Evolutionary conservation across 208 protist species (phyloP).

Genomic region (Trypanosoma brucei): DNA sequence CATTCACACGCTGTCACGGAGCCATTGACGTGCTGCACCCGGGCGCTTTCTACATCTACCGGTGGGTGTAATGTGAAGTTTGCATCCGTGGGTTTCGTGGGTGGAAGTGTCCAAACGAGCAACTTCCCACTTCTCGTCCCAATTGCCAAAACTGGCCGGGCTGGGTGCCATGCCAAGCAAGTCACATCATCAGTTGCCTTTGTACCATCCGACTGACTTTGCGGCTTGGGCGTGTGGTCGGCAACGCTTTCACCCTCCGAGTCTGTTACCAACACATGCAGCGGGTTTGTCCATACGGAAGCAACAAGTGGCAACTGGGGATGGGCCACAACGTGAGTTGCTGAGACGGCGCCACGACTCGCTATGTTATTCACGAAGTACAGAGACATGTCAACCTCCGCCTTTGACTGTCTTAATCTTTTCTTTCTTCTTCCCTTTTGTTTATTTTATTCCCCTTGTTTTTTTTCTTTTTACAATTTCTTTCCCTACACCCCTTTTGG

Average conservation of each 20-base stretch:
- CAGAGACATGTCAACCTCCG: slow-evolving; percentile 42
- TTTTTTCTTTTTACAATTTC: neutral
- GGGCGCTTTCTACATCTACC: slow-evolving; percentile 52
- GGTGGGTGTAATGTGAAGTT: slow-evolving; percentile 19
- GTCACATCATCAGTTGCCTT: slow-evolving; percentile 29
- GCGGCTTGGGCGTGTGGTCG: slow-evolving; percentile 18
- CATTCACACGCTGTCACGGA: slow-evolving; percentile 50
- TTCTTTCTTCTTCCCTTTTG: slow-evolving; percentile 1
- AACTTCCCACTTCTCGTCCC: slow-evolving; percentile 85
- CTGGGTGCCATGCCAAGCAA: slow-evolving; percentile 84
- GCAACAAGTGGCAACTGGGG: slow-evolving; percentile 57
- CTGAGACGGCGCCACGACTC: slow-evolving; percentile 53
- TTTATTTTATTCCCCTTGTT: slow-evolving; percentile 1
- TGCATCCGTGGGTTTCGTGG: neutral
- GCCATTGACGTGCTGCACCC: slow-evolving; percentile 50
- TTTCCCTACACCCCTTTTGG: too few species aligned
- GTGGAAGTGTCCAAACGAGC: slow-evolving; percentile 53
- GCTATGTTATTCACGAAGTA: slow-evolving; percentile 63
- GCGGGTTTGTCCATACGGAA: slow-evolving; percentile 54
- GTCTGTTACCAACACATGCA: slow-evolving; percentile 69
- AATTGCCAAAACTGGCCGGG: slow-evolving; percentile 54
- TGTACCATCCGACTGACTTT: neutral
- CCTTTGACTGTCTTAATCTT: neutral
- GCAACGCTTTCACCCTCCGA: slow-evolving; percentile 77
- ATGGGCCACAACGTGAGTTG: slow-evolving; percentile 55